These are phyloP conservation scores for Ceratocystis albifundus DNA, from an alignment of 2,329 filamentous ascomycete species.

Conservation along the genomic window DNA sequence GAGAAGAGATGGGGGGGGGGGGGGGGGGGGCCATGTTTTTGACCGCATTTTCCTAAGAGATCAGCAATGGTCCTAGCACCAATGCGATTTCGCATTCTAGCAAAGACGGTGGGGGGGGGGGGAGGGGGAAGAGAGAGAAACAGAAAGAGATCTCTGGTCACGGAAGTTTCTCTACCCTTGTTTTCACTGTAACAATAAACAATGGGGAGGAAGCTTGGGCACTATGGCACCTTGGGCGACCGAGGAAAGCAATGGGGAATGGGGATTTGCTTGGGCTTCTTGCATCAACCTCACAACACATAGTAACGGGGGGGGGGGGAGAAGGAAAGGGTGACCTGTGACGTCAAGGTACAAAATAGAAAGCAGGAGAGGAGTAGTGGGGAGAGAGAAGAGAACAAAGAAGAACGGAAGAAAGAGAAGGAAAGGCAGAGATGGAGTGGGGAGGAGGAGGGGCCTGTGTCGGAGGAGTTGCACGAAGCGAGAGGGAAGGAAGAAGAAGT, in stretches of 20 bases:
- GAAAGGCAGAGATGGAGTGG: not conserved
- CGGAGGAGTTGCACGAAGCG: not conserved
- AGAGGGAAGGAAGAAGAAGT: not conserved
- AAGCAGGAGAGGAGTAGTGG: not conserved
- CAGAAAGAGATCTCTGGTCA: no score
- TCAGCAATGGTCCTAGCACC: slow-evolving; percentile 1
- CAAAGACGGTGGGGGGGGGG: slow-evolving; percentile 19
- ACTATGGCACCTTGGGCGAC: slow-evolving; percentile 36
- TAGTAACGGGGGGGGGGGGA: not conserved
- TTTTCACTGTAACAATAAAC: not conserved
- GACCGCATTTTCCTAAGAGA: not conserved
- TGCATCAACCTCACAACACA: no score
- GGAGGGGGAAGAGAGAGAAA: not conserved
- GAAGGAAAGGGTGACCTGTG: not conserved
- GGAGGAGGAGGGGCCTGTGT: not conserved
- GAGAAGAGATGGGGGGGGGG: not conserved
- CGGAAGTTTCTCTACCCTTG: not conserved
- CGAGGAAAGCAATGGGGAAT: slow-evolving; percentile 29
- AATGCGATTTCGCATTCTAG: slow-evolving; percentile 22
- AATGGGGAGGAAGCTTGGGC: slow-evolving; percentile 42
- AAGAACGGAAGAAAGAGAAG: not conserved
- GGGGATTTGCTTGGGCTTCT: no score
- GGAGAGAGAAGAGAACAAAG: not conserved
- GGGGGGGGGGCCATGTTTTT: not conserved
- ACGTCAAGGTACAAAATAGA: no score